These are phyloP conservation scores for Linum trigynum DNA, from an alignment of 345 rosid genomes.

Conservation along the genomic window DNA sequence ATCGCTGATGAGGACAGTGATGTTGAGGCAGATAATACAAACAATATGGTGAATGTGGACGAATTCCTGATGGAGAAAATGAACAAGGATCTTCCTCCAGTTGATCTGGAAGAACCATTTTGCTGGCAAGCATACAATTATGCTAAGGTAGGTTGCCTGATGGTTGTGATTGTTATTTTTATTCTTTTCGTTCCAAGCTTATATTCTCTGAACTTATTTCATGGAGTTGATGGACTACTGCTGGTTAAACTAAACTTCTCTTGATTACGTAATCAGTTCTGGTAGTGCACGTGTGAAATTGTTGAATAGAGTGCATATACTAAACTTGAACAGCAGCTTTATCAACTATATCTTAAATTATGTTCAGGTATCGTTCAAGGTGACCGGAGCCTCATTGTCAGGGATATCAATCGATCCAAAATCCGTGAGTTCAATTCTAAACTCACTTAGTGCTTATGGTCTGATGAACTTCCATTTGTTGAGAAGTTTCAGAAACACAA, in stretches of 20 bases:
- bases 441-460: not conserved
- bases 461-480: not conserved
- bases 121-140: slow-evolving; percentile 92
- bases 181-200: not conserved
- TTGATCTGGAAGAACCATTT: slow-evolving; percentile 86
- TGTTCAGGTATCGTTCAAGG: slow-evolving; percentile 67
- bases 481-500: too few species aligned
- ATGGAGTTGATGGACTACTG: not conserved
- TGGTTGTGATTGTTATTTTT: not conserved
- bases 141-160: slow-evolving; percentile 51
- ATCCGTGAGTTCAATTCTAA: slow-evolving; percentile 44
- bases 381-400: slow-evolving; percentile 67
- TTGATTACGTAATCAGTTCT: not conserved
- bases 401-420: slow-evolving; percentile 80
- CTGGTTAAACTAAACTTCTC: not conserved
- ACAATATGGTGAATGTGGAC: slow-evolving; percentile 63
- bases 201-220: not conserved
- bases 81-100: slow-evolving; percentile 74
- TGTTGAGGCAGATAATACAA: slow-evolving; percentile 44
- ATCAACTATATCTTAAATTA: too few species aligned
- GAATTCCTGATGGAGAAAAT: slow-evolving; percentile 77
- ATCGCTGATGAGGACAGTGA: slow-evolving; percentile 73
- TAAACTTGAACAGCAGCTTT: too few species aligned
- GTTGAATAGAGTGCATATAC: too few species aligned
- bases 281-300: too few species aligned